Evolutionary conservation across 1,139 yeast species (phyloP).

Genomic region (Yamadazyma atmosphaerica): DNA sequence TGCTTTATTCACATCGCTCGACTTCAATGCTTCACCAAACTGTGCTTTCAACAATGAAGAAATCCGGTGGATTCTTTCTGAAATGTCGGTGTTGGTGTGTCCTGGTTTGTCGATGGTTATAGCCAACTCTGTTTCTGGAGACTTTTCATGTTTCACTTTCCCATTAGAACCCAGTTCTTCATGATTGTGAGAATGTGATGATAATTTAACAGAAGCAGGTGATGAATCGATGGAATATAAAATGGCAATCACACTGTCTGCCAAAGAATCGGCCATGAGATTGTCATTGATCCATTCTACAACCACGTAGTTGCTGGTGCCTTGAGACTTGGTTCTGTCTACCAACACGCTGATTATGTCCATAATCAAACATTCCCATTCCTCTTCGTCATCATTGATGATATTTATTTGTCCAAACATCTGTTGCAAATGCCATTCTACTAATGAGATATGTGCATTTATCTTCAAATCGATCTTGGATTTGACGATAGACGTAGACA

Average conservation of each 20-base stretch:
- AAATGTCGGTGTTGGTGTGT: constrained; percentile 38
- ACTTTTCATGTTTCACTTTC: constrained; percentile 6
- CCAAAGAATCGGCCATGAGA: constrained; percentile 82
- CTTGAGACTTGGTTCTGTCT: constrained; percentile 42
- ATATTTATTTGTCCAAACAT: constrained; percentile 89
- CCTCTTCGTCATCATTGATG: constrained; percentile 59
- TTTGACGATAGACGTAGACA: constrained; percentile 81
- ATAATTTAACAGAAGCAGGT: constrained; percentile 88
- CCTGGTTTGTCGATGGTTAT: constrained; percentile 22
- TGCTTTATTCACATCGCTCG: constrained; percentile 46
- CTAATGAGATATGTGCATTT: constrained; percentile 76
- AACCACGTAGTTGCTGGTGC: constrained; percentile 47
- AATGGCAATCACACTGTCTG: constrained; percentile 91
- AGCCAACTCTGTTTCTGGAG: constrained; percentile 14
- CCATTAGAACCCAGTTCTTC: constrained; percentile 15
- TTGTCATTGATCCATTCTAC: constrained; percentile 93
- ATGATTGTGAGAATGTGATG: constrained; percentile 51
- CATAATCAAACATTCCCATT: constrained; percentile 52
- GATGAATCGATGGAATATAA: constrained; percentile 89
- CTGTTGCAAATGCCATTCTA: constrained; percentile 88
- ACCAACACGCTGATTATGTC: constrained; percentile 47
- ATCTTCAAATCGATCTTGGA: constrained; percentile 79
- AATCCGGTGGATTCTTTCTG: constrained; percentile 63
- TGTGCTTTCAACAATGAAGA: constrained; percentile 71
- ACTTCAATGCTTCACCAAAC: constrained; percentile 73